Percentiles rank a stretch among this genome's conserved stretches.
Evolutionary conservation across 805 yeast species (phyloP).

Genomic region (Ogataea pignaliae): DNA sequence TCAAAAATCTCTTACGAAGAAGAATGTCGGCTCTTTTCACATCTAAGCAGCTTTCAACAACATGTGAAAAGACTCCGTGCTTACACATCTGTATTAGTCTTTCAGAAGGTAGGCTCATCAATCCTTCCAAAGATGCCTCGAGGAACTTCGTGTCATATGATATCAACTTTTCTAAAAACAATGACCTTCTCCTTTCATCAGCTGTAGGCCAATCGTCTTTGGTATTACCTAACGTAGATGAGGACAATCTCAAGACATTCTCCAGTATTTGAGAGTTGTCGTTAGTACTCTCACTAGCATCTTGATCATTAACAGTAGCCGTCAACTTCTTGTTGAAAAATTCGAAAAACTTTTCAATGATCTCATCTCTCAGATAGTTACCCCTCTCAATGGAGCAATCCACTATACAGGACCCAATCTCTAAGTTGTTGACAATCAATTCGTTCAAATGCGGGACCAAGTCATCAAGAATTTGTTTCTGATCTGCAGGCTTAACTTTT

Average conservation of each 20-base stretch:
- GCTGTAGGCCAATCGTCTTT: constrained; percentile 91
- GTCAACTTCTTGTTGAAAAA: constrained; percentile 30
- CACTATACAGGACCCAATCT: constrained; percentile 60
- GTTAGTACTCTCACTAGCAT: constrained; percentile 28
- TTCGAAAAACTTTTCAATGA: constrained; percentile 46
- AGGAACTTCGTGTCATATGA: constrained; percentile 61
- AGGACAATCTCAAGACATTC: constrained; percentile 56
- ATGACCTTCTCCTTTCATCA: constrained; percentile 75
- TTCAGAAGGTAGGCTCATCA: constrained; percentile 57
- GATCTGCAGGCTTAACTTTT: constrained; percentile 60
- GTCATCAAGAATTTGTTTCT: constrained; percentile 55
- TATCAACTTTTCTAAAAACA: constrained; percentile 70
- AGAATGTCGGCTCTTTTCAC: constrained; percentile 46
- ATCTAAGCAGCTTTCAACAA: constrained; percentile 62
- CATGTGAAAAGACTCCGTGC: constrained; percentile 90
- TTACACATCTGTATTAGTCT: constrained; percentile 67
- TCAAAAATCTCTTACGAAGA: constrained; percentile 60
- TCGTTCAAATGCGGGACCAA: constrained; percentile 63
- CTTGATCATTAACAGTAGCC: constrained; percentile 8
- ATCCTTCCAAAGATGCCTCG: constrained; percentile 51
- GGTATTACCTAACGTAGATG: constrained; percentile 76
- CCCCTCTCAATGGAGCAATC: constrained; percentile 59
- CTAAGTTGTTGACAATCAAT: constrained; percentile 63
- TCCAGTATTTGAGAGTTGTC: constrained; percentile 52
- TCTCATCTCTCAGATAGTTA: constrained; percentile 55